A percentile compares a stretch with the other conserved stretches of the same genome.
Conservation (phyloP, 2,329 filamentous ascomycete species). For the Coleophoma eucalyptorum region DNA sequence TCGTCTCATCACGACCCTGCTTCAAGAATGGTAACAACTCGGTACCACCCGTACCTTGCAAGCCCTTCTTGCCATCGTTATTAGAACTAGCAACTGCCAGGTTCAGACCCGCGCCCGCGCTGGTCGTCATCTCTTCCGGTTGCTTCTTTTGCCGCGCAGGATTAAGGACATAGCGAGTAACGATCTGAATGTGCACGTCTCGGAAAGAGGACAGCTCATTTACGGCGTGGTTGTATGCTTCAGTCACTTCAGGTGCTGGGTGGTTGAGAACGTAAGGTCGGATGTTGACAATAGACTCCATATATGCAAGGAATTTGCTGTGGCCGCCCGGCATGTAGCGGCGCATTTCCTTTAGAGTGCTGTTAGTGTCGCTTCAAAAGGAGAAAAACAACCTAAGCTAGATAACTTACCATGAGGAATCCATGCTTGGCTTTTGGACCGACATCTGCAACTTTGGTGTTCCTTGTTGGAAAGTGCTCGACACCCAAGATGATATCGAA, state of each 20-base stretch:
- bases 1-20: slow-evolving; percentile 84
- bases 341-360: slow-evolving; percentile 58
- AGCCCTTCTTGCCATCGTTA: slow-evolving; percentile 25
- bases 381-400: background rate
- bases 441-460: slow-evolving; percentile 18
- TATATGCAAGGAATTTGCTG: slow-evolving; percentile 69
- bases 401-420: slow-evolving; percentile 15
- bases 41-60: slow-evolving; percentile 85
- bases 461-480: slow-evolving; percentile 55
- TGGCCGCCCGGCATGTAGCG: slow-evolving; percentile 89
- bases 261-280: slow-evolving; percentile 56
- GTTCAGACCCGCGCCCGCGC: slow-evolving; percentile 39
- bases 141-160: slow-evolving; percentile 52
- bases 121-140: slow-evolving; percentile 18
- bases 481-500: slow-evolving; percentile 85
- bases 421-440: slow-evolving; percentile 10
- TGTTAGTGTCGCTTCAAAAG: background rate
- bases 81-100: slow-evolving; percentile 22
- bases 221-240: slow-evolving; percentile 71
- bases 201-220: slow-evolving; percentile 72
- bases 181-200: slow-evolving; percentile 85
- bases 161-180: slow-evolving; percentile 85
- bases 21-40: slow-evolving; percentile 85
- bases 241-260: slow-evolving; percentile 35
- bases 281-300: slow-evolving; percentile 70